These are phyloP conservation scores for Hypoxylon crocopeplum DNA, from an alignment of 495 filamentous ascomycete genomes.

Conservation along the genomic window DNA sequence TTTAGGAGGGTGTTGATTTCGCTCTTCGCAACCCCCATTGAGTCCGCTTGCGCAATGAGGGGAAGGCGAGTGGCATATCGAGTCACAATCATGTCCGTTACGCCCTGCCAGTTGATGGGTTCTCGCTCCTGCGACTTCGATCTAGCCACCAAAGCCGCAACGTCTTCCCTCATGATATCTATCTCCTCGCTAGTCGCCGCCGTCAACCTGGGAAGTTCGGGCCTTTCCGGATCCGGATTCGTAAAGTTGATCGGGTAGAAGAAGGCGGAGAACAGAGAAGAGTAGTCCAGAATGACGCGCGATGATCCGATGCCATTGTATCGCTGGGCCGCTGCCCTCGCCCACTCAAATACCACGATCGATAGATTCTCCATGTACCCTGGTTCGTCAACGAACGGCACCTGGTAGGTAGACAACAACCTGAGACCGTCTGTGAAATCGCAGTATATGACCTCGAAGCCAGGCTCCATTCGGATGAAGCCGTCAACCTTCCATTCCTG, in stretches of 20 bases:
- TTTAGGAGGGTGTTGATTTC: constrained; percentile 56
- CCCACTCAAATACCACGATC: constrained; percentile 38
- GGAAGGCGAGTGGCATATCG: constrained; percentile 62
- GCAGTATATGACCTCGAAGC: constrained; percentile 75
- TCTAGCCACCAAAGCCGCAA: constrained; percentile 48
- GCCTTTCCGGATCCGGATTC: constrained; percentile 45
- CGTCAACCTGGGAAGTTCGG: constrained; percentile 55
- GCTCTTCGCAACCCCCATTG: constrained; percentile 43
- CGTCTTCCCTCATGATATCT: constrained; percentile 49
- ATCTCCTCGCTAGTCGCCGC: constrained; percentile 47
- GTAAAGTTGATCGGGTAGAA: constrained; percentile 63
- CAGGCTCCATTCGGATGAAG: constrained; percentile 70
- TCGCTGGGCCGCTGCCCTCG: constrained; percentile 57
- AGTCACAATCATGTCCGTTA: constrained; percentile 65
- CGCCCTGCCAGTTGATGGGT: constrained; percentile 65
- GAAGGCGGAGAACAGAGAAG: constrained; percentile 65
- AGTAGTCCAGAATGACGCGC: constrained; percentile 64
- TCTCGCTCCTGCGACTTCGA: not conserved
- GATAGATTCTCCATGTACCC: not conserved
- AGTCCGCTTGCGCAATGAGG: constrained; percentile 50
- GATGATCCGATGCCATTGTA: constrained; percentile 64
- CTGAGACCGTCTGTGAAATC: constrained; percentile 52
- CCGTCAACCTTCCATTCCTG: constrained; percentile 64
- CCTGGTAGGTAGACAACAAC: constrained; percentile 21
- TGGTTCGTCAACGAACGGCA: not conserved